Evolutionary conservation across 2,329 filamentous ascomycete genomes (phyloP), one percentile per base, ranked within the genome.

Genomic region (Monosporascus sp.): DNA sequence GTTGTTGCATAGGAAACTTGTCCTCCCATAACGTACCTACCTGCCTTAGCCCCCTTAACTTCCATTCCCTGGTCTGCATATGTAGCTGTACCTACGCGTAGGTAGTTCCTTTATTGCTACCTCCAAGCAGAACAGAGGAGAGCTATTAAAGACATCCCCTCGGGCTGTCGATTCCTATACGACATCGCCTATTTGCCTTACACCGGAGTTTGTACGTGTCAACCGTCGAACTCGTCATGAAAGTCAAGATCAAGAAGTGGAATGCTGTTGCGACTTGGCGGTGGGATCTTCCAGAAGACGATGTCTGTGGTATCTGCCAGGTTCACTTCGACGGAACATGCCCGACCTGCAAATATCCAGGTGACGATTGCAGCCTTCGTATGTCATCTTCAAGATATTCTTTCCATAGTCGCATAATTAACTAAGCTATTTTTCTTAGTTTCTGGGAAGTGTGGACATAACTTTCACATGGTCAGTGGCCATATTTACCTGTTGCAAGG

Each of bases 291-390:
- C 91, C 93, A 24, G 91, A 96, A 64, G 93, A 97, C 74, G 93
- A 99, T 69, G 92, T 97, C 57, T 99, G 94, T 65, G 94, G 94
- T 64, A 99, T 99, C 74, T 99, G 94, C 73, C 93, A 96, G 68
- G 92, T 96, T 57, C 89, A 96, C 65, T 99, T 97, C 68, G 94
- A 99, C 70, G 93, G 92, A 54, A 97, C 94, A 25, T 99, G 94
- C 76, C 92, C 94, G 47, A 95, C 91, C 51, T 99, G 94, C 84
- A 96, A 95, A 79, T 97, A 91, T 68, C 94, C 94, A 15, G 94
- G 94, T 53, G 94, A 99, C 65, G 92, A 97, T 68, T 99, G 94
- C 73, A 89, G 89, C 54, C 79, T 99, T 54, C 79, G 93, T 97
- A 75, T 70, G 86, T 76, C 34, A 55, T 50, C n/a, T 47, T 46